Conservation (phyloP, 345 rosid species). For the Eucalyptus marginata region DNA sequence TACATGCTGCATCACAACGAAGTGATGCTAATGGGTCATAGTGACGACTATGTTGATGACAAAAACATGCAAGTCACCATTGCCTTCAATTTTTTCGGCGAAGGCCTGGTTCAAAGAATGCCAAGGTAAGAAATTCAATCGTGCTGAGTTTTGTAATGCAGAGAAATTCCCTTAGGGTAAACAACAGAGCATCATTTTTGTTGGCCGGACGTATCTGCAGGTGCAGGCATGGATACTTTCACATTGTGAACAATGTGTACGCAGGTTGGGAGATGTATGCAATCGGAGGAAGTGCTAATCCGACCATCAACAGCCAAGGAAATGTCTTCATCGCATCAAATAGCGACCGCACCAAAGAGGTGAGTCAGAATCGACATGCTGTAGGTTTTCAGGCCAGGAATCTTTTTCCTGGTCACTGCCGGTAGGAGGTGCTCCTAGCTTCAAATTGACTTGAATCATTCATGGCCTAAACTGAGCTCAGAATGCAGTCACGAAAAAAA, state of each 20-base stretch:
- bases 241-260: conserved; percentile 54
- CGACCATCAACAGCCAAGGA: conserved; percentile 66
- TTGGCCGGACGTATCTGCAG: conserved; percentile 4
- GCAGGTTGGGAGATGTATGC: conserved; percentile 57
- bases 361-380: neutral
- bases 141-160: neutral
- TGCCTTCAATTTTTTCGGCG: conserved; percentile 60
- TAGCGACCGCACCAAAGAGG: conserved; percentile 34
- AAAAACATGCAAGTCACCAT: conserved; percentile 53
- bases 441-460: neutral
- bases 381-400: neutral
- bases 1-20: conserved; percentile 55
- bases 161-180: neutral
- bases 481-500: neutral
- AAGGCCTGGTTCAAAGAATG: conserved; percentile 60
- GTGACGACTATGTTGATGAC: conserved; percentile 43
- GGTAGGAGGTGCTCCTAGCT: neutral
- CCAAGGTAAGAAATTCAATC: conserved; percentile 24
- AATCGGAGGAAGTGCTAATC: conserved; percentile 67
- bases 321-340: conserved; percentile 49
- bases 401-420: neutral
- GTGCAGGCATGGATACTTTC: conserved; percentile 67
- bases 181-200: neutral
- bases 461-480: neutral
- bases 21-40: conserved; percentile 71